Conservation (phyloP, 2,329 filamentous ascomycete genomes). For the Ceratocystis cubensis region DNA sequence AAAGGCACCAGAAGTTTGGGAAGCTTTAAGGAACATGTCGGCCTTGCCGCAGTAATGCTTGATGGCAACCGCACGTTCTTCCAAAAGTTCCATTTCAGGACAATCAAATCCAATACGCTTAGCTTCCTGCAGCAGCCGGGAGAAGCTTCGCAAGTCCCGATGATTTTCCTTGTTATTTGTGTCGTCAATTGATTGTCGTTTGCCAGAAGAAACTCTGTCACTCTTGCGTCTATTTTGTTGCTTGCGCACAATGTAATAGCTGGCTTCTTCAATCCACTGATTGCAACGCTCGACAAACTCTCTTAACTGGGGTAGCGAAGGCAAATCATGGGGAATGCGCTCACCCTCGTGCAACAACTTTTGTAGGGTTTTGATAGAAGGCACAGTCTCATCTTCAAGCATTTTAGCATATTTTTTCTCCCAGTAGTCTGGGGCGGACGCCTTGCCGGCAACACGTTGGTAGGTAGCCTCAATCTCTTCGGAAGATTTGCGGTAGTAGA, state of each 20-base stretch:
- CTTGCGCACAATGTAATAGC: conserved; percentile 90
- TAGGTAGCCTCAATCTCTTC: conserved; percentile 54
- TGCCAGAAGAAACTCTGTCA: conserved; percentile 69
- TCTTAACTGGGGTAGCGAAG: conserved; percentile 67
- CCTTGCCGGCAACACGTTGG: conserved; percentile 73
- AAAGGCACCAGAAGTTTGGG: conserved; percentile 11
- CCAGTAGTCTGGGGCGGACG: conserved; percentile 75
- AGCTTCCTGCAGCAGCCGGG: conserved; percentile 69
- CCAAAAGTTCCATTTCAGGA: conserved; percentile 73
- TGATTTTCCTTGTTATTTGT: conserved; percentile 78
- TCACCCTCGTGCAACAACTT: conserved; percentile 83
- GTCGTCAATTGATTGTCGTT: conserved; percentile 58
- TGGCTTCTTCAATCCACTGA: conserved; percentile 95
- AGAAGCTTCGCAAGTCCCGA: conserved; percentile 79
- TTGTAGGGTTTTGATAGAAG: conserved; percentile 74
- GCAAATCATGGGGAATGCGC: conserved; percentile 82
- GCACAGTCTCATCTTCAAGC: conserved; percentile 70
- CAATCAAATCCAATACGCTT: conserved; percentile 86
- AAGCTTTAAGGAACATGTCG: conserved; percentile 50
- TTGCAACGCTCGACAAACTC: conserved; percentile 93
- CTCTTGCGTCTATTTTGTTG: conserved; percentile 95
- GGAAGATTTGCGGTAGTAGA: conserved; percentile 66
- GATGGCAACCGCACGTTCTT: conserved; percentile 75
- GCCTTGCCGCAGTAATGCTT: conserved; percentile 72
- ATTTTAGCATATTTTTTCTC: conserved; percentile 77